These are phyloP conservation scores for Paramecium octaurelia DNA, from an alignment of 73 alveolate species.

Conservation along the genomic window DNA sequence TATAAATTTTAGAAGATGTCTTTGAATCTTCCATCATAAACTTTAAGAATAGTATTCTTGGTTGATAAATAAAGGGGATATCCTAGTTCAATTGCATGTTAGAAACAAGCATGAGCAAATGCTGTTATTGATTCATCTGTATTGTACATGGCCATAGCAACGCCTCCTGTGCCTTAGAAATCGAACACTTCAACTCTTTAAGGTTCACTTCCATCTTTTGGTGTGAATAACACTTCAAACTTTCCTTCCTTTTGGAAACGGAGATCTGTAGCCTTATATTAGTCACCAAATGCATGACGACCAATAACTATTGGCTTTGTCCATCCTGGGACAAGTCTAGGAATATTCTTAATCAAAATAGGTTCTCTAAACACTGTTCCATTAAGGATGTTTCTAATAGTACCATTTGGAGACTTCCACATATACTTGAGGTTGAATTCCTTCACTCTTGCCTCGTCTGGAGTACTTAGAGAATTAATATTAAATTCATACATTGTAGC, in stretches of 20 bases:
- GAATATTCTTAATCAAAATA: constrained; percentile 76
- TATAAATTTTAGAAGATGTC: constrained; percentile 77
- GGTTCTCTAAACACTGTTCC: constrained; percentile 93
- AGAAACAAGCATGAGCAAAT: constrained; percentile 81
- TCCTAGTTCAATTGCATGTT: constrained; percentile 74
- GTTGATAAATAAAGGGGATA: constrained; percentile 79
- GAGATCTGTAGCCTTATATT: constrained; percentile 81
- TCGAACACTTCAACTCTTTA: constrained; percentile 65
- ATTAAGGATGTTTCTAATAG: constrained; percentile 79
- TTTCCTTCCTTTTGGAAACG: constrained; percentile 69
- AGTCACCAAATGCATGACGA: constrained; percentile 86
- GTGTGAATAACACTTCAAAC: constrained; percentile 68
- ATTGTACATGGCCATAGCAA: constrained; percentile 84
- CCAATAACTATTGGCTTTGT: constrained; percentile 84
- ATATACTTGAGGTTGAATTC: constrained; percentile 79
- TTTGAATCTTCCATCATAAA: constrained; percentile 81
- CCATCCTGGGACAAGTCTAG: constrained; percentile 89
- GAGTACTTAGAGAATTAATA: constrained; percentile 54
- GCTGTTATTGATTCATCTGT: constrained; percentile 78
- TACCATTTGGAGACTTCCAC: constrained; percentile 91
- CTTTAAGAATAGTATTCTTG: constrained; percentile 83
- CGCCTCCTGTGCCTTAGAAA: constrained; percentile 72
- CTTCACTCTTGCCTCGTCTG: constrained; percentile 83
- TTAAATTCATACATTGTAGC: constrained; percentile 72
- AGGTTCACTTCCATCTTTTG: constrained; percentile 76